Percentiles rank a stretch among this genome's conserved stretches.
phyloP scores from a whole-genome alignment of 2,329 filamentous ascomycete genomes.

The Cladosporium velox region DNA sequence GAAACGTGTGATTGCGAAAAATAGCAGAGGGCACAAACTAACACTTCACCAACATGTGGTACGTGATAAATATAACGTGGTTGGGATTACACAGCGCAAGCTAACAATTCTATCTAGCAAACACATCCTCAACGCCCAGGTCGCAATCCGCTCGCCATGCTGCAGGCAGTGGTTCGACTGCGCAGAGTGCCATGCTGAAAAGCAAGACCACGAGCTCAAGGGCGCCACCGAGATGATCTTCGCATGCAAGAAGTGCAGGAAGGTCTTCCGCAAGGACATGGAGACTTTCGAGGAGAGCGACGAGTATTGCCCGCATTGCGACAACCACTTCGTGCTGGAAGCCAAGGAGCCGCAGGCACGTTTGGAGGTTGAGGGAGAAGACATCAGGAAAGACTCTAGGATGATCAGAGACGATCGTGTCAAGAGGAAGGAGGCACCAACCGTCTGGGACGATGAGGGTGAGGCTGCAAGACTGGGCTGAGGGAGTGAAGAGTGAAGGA shows the following conservation, averaged over 20 bases:
- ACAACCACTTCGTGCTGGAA: constrained; percentile 96
- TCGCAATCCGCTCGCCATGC: constrained; percentile 91
- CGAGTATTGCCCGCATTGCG: constrained; percentile 98
- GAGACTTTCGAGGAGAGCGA: constrained; percentile 93
- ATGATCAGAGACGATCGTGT: constrained; percentile 93
- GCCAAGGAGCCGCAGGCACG: constrained; percentile 80
- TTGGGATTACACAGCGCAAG: constrained; percentile 17
- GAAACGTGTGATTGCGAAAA: constrained; percentile 5
- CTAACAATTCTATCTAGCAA: constrained; percentile 61
- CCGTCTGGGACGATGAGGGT: constrained; percentile 39
- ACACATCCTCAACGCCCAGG: constrained; percentile 97
- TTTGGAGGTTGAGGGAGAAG: constrained; percentile 86
- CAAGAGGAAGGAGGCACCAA: constrained; percentile 41
- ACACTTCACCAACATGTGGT: constrained; percentile 34
- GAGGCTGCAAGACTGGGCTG: constrained; percentile 37
- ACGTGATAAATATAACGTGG: constrained; percentile 31
- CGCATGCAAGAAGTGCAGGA: constrained; percentile 98
- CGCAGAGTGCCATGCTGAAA: constrained; percentile 86
- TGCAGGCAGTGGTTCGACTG: constrained; percentile 99
- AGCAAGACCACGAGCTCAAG: constrained; percentile 66
- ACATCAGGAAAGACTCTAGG: constrained; percentile 76
- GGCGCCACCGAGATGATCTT: constrained; percentile 85
- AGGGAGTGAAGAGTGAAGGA: constrained; percentile 13
- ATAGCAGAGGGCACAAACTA: not conserved
- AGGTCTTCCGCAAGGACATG: constrained; percentile 94